Evolutionary conservation across 83 land plant genomes (phyloP).

Genomic region (Thuja plicata): DNA sequence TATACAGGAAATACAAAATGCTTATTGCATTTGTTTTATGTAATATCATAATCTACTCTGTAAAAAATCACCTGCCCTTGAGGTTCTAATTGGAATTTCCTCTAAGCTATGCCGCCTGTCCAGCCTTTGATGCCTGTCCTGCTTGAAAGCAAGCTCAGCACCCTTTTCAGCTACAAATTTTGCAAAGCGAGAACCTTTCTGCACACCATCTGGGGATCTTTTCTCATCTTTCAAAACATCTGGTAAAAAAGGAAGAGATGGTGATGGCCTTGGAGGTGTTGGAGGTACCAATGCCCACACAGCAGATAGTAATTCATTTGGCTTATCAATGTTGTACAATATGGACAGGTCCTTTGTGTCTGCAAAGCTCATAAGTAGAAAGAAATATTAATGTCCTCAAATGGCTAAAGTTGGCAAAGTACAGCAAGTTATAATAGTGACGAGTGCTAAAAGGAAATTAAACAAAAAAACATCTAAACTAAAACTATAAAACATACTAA

Average conservation of each 20-base stretch:
- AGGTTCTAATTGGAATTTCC: slow-evolving; percentile 1
- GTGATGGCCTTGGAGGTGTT: slow-evolving; percentile 50
- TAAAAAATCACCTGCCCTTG: slow-evolving; percentile 8
- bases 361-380: slow-evolving; percentile 20
- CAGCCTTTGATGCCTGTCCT: neutral
- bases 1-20: neutral
- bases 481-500: neutral
- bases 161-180: slow-evolving; percentile 67
- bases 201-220: slow-evolving; percentile 15
- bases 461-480: neutral
- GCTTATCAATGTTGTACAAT: slow-evolving; percentile 54
- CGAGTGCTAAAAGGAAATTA: neutral
- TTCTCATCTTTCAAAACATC: slow-evolving; percentile 23
- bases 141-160: slow-evolving; percentile 18
- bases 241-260: slow-evolving; percentile 24
- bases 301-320: slow-evolving; percentile 68
- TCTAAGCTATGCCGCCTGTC: neutral
- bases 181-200: slow-evolving; percentile 83
- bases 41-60: slow-evolving; percentile 7
- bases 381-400: neutral
- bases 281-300: slow-evolving; percentile 89
- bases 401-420: neutral
- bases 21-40: neutral
- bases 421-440: neutral
- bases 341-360: slow-evolving; percentile 52